Evolutionary conservation across 345 rosid genomes (phyloP).

Genomic region (Salix caprea): DNA sequence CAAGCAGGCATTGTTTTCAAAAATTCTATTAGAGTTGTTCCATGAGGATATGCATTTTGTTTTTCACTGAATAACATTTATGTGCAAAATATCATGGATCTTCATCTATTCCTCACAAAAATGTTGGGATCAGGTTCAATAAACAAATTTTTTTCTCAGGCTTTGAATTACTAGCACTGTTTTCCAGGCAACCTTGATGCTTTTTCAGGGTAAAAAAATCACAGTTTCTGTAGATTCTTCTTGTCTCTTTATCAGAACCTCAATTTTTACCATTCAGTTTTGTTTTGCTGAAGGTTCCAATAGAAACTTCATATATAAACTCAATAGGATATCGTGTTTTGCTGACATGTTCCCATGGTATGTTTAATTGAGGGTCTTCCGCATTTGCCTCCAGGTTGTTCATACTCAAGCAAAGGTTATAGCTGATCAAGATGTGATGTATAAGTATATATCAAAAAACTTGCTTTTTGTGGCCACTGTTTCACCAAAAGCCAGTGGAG

Average conservation of each 20-base stretch:
- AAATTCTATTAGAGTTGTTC: neutral
- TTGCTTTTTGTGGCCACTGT: constrained; percentile 84
- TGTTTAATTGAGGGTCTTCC: neutral
- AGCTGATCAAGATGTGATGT: constrained; percentile 85
- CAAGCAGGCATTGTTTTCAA: neutral
- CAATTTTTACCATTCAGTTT: neutral
- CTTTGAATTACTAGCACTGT: neutral
- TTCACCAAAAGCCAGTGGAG: constrained; percentile 81
- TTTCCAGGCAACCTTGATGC: neutral
- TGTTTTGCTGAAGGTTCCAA: neutral
- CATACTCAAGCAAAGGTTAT: constrained; percentile 95
- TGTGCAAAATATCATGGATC: neutral
- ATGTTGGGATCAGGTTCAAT: neutral
- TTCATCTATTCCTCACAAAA: neutral
- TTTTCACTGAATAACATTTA: neutral
- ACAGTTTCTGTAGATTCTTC: neutral
- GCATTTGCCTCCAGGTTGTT: constrained; percentile 57
- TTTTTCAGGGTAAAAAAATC: neutral
- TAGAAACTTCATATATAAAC: neutral
- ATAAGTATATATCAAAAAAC: constrained; percentile 83
- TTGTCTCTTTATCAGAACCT: neutral
- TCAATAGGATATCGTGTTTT: neutral
- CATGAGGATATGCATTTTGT: neutral
- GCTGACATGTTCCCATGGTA: neutral
- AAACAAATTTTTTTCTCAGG: neutral